These are phyloP conservation scores for Globisporangium echinulatum DNA, from an alignment of 352 stramenopile genomes.

Conservation along the genomic window DNA sequence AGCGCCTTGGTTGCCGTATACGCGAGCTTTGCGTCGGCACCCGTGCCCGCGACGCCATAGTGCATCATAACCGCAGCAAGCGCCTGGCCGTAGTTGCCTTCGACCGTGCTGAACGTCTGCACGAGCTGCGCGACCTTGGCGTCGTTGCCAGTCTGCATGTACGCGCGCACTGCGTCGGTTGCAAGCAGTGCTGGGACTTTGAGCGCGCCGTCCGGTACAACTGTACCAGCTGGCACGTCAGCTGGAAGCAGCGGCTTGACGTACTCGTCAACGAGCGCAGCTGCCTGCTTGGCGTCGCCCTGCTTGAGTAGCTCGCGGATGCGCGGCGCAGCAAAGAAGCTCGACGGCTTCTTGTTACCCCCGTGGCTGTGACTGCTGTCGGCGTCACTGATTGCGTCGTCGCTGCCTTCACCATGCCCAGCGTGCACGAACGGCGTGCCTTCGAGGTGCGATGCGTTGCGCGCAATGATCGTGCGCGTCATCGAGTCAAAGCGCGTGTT, in stretches of 20 bases:
- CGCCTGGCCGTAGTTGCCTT: conserved; percentile 36
- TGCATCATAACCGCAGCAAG: conserved; percentile 39
- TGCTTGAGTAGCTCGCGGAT: conserved; percentile 42
- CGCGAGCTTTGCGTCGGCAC: conserved; percentile 31
- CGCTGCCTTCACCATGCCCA: conserved; percentile 11
- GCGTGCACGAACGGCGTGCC: conserved; percentile 28
- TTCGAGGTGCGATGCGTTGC: conserved; percentile 40
- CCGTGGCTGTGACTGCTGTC: not conserved
- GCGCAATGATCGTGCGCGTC: conserved; percentile 49
- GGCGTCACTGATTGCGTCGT: conserved; percentile 6
- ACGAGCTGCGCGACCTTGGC: conserved; percentile 52
- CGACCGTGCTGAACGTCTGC: conserved; percentile 38
- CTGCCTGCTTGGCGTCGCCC: conserved; percentile 26
- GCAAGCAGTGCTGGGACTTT: conserved; percentile 34
- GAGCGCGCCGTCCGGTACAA: conserved; percentile 18
- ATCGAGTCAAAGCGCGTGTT: conserved; percentile 50
- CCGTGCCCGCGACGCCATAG: conserved; percentile 31
- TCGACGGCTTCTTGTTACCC: conserved; percentile 11
- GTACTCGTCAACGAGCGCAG: conserved; percentile 31
- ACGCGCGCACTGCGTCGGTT: conserved; percentile 37
- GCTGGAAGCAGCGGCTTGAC: conserved; percentile 27
- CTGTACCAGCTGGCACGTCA: conserved; percentile 30
- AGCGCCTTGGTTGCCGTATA: conserved; percentile 50
- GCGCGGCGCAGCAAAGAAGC: conserved; percentile 25
- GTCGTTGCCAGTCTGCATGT: conserved; percentile 37